These are phyloP conservation scores for Hysterium pulicare DNA, from an alignment of 2,329 filamentous ascomycete genomes.

Conservation along the genomic window DNA sequence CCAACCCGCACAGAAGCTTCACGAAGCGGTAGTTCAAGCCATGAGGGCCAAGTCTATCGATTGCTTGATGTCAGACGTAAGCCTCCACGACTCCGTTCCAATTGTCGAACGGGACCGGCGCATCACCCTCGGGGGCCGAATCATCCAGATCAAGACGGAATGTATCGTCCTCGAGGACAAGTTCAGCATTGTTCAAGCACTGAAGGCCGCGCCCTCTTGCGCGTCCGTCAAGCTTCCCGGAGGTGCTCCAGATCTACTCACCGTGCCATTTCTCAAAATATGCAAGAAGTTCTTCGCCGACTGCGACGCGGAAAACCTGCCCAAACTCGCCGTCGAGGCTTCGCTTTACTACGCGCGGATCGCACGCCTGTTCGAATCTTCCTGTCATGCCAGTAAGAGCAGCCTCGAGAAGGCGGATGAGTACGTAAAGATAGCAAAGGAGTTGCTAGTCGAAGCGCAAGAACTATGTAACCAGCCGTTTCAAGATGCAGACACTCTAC, in stretches of 20 bases:
- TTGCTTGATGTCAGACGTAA: conserved; percentile 14
- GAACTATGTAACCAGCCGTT: conserved; percentile 34
- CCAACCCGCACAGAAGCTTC: conserved; percentile 39
- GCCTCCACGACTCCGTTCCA: conserved; percentile 13
- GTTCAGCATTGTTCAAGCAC: conserved; percentile 18
- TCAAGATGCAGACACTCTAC: conserved; percentile 22
- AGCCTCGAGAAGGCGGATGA: conserved; percentile 10
- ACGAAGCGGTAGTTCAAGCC: conserved; percentile 33
- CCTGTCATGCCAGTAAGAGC: conserved; percentile 6
- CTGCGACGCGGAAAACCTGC: conserved; percentile 28
- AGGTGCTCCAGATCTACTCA: conserved; percentile 7
- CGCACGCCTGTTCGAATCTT: conserved; percentile 21
- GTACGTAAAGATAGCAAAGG: conserved; percentile 17
- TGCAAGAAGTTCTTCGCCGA: conserved; percentile 29
- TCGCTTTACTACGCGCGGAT: conserved; percentile 32
- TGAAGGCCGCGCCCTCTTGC: conserved; percentile 4
- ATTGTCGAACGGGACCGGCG: conserved; percentile 26
- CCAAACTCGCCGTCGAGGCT: conserved; percentile 38
- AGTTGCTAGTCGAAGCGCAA: conserved; percentile 25
- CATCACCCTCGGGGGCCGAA: conserved; percentile 22
- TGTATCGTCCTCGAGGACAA: conserved; percentile 30
- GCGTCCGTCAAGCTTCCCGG: conserved; percentile 10
- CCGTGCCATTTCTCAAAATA: conserved; percentile 18
- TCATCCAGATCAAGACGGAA: conserved; percentile 27
- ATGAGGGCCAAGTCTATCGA: conserved; percentile 16